Evolutionary conservation across 164 flowering plant genomes (phyloP), one percentile per base, ranked within the genome.

Genomic region (Umbellularia californica): DNA sequence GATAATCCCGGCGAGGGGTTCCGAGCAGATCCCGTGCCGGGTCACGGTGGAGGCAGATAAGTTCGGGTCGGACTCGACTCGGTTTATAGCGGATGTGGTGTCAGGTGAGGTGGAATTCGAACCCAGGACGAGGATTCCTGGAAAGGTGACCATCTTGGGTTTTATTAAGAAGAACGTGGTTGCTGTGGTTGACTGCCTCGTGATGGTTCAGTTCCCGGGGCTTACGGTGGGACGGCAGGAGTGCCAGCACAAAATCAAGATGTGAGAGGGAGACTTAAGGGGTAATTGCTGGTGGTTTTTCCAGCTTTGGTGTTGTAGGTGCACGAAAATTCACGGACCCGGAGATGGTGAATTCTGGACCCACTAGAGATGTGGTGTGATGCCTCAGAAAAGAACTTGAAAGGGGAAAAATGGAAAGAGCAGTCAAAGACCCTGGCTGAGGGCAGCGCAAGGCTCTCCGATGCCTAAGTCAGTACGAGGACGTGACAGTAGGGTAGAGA

Each of bases 101-200:
- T 80, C 35, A 17, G 90, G 92, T 1, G 77, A 84, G 47, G 14
- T 87, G 1, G 79, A 35, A 3, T 3, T 88, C 65, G 80, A 82
- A n/a, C 74, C 84, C 5, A 50, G 13, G 3, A 76, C 87, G 3
- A 79, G 77, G 72, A 73, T 89, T 33, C 84, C 90, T 0, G 92
- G 92, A 7, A 80, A 78, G 72, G 81, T 86, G 10, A 76, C 65
- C 9, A 65, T 89, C 71, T 28, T 87, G 66, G 83, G 87, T 69
- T 22, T 88, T 2, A 28, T 87, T 65, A 75, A 74, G 55, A 77
- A 76, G 41, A 86, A 84, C 50, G 82, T 69, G 1, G 83, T 84
- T 0, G 80, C 89, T 15, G 22, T 69, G 11, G 82, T 88, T 0
- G 78, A 75, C 1, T 89, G 92, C 76, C 79, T 71, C 7, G 24